A percentile compares a stretch with the other conserved stretches of the same genome.
Conservation (phyloP, 2,329 filamentous ascomycete genomes). For the Pochonia chlamydosporia region DNA sequence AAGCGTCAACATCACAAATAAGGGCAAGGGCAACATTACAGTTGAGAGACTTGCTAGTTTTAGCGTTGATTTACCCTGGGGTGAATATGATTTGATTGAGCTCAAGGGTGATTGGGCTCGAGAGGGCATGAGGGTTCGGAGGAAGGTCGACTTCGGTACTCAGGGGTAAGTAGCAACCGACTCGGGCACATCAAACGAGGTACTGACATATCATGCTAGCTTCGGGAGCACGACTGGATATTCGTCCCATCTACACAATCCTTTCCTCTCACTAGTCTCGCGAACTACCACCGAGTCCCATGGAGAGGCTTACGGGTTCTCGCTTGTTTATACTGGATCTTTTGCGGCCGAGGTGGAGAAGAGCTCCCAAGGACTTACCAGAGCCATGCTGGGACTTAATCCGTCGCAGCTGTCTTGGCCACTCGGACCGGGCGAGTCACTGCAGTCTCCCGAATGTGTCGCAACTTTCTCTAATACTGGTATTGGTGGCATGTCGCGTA, state of each 20-base stretch:
- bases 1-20: conserved; percentile 57
- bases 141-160: conserved; percentile 50
- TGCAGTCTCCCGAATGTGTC: conserved; percentile 58
- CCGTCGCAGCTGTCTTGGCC: conserved; percentile 54
- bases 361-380: conserved; percentile 54
- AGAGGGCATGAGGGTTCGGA: conserved; percentile 48
- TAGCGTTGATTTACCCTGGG: conserved; percentile 54
- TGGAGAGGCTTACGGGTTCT: conserved; percentile 60
- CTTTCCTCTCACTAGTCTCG: conserved; percentile 53
- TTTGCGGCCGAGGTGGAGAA: conserved; percentile 58
- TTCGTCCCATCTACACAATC: conserved; percentile 59
- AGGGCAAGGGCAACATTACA: conserved; percentile 44
- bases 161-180: conserved; percentile 37
- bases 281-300: conserved; percentile 53
- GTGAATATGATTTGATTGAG: conserved; percentile 57
- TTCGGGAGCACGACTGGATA: conserved; percentile 58
- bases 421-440: conserved; percentile 47
- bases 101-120: conserved; percentile 58
- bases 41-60: conserved; percentile 55
- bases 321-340: conserved; percentile 58
- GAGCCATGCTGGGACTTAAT: conserved; percentile 56
- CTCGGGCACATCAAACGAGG: background rate
- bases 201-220: conserved; percentile 22
- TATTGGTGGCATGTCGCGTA: conserved; percentile 56
- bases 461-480: conserved; percentile 54